Evolutionary conservation across 1,139 yeast species (phyloP).

Genomic region (Wickerhamiella infanticola): DNA sequence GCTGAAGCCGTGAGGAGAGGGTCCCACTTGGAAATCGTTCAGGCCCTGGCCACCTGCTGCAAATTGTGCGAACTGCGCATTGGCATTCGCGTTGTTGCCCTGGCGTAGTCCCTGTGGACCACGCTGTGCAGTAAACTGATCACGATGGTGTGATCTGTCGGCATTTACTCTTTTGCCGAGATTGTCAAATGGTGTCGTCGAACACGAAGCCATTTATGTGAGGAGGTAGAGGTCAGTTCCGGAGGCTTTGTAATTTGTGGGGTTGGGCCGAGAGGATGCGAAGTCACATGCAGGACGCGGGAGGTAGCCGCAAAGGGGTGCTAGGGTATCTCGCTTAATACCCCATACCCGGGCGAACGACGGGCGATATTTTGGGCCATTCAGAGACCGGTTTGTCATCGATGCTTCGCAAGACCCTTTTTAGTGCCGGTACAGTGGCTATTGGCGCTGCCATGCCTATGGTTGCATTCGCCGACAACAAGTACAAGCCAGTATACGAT

Average conservation of each 20-base stretch:
- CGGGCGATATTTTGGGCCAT: not conserved
- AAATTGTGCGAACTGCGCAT: not conserved
- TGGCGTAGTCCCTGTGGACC: not conserved
- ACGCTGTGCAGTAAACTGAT: not conserved
- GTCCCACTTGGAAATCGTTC: not conserved
- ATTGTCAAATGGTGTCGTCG: not conserved
- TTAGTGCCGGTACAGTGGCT: not conserved
- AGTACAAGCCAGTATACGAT: constrained; percentile 41
- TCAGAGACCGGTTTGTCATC: not conserved
- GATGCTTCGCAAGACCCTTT: constrained; percentile 1
- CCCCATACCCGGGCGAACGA: too few species aligned
- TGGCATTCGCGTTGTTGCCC: not conserved
- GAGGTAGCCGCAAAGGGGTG: not conserved
- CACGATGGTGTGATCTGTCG: not conserved
- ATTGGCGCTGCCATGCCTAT: not conserved
- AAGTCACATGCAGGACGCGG: not conserved
- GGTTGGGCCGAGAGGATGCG: not conserved
- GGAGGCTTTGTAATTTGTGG: not conserved
- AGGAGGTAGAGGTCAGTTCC: not conserved
- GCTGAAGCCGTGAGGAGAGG: not conserved
- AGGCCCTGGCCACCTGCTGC: not conserved
- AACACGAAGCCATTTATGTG: not conserved
- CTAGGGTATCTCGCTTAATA: too few species aligned
- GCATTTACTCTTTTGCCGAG: not conserved
- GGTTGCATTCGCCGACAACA: constrained; percentile 5